These are phyloP conservation scores for Phytophthora sp. DNA, from an alignment of 352 stramenopile genomes.

Conservation along the genomic window DNA sequence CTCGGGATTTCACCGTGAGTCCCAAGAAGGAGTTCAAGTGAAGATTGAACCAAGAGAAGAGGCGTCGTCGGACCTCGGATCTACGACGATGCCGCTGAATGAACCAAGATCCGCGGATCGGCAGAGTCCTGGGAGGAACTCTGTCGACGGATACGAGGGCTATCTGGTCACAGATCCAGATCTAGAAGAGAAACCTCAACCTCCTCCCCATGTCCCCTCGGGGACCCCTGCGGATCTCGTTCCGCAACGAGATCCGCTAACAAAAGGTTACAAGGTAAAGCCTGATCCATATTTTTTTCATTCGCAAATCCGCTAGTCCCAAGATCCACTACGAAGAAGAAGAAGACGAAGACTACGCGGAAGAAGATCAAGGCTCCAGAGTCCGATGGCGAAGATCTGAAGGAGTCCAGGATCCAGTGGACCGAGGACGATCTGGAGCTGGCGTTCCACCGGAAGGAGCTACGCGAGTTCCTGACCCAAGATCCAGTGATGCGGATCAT, in stretches of 20 bases:
- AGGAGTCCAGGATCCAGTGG: background rate
- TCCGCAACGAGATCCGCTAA: background rate
- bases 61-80: slow-evolving; percentile 3
- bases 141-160: background rate
- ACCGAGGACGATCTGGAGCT: background rate
- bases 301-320: background rate
- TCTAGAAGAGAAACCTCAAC: slow-evolving; percentile 11
- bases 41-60: slow-evolving; percentile 3
- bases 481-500: background rate
- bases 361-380: slow-evolving; percentile 2
- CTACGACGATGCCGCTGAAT: slow-evolving; percentile 11
- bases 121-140: slow-evolving; percentile 4
- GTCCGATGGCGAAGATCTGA: background rate
- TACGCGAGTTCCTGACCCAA: background rate
- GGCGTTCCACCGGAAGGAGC: background rate
- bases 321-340: background rate
- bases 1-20: slow-evolving; percentile 8
- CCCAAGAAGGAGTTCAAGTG: slow-evolving; percentile 2
- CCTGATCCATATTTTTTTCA: background rate
- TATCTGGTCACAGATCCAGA: background rate
- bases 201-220: background rate
- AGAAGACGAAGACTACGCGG: background rate
- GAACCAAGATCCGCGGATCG: slow-evolving; percentile 2
- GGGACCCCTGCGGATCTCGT: background rate
- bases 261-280: background rate